Evolutionary conservation across 257 asterid genomes (phyloP), one percentile per base, ranked within the genome.

Genomic region (Salvia hispanica): DNA sequence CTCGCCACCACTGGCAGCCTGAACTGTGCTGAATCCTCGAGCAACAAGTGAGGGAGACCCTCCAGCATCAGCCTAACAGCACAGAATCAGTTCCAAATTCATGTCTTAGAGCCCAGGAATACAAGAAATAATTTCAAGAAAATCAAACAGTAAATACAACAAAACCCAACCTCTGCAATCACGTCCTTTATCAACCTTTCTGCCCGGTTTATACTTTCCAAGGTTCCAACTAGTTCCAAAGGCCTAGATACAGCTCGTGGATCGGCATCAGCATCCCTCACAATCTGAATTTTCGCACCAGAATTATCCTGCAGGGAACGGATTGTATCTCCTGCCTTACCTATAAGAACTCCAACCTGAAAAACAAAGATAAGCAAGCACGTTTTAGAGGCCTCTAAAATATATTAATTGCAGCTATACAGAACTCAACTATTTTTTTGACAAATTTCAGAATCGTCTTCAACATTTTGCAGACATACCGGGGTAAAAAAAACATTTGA

Each of bases 11-110:
- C 80, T 64, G 78, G 85, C 95, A 76, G 95, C 83, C 75, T 88
- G 95, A 42, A 77, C 89, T 48, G 88, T 79, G 76, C 77, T 89
- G 67, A 93, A 88, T 33, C 97, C 99, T 54, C 95, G 86, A 56
- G 99, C 99, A 74, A 91, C 95, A 76, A 94, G 95, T 54, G 99
- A 86, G 66, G 99, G 99, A 60, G 99, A 91, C 60, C 99, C 99
- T 60, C 99, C 99, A 69, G 97, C 99, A 82, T 94, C 99, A 75
- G 99, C 99, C 99, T 94, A 81, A 54, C 42, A 64, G 50, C 34
- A 66, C 15, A 52, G 44, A 74, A 78, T 70, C 31, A 70, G 60
- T 33, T 61, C 28, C 15, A 55, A 36, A 57, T 50, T 6, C 15
- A 60, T 15, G 54, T 36, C 13, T 59, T 40, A 31, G 63, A 59